Evolutionary conservation across 2,329 filamentous ascomycete species (phyloP).

Genomic region (Myriosclerotinia scirpicola): DNA sequence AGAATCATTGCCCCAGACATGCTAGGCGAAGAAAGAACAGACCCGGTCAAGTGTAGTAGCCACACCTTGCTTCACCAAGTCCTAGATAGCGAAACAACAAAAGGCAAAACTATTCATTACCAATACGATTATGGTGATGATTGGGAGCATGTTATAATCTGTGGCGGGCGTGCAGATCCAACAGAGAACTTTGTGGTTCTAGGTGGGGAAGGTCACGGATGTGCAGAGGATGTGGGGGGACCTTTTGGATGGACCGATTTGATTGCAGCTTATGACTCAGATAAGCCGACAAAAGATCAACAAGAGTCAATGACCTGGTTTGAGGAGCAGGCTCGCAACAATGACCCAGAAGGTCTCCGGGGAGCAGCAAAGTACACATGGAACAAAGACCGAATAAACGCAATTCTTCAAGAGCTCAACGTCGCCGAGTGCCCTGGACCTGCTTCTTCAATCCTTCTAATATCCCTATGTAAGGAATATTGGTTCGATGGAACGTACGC

Average conservation of each 20-base stretch:
- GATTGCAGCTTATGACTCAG: not conserved
- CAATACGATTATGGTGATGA: not conserved
- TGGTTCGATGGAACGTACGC: not conserved
- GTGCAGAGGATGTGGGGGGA: not conserved
- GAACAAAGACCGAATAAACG: conserved; percentile 8
- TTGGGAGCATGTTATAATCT: not conserved
- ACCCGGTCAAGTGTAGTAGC: not conserved
- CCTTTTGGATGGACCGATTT: not conserved
- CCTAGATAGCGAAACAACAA: not conserved
- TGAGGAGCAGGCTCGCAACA: not conserved
- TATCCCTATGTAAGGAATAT: not conserved
- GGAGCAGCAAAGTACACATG: conserved; percentile 1
- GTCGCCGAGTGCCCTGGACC: not conserved
- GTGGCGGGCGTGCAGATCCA: not conserved
- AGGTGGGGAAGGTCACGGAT: conserved; percentile 5
- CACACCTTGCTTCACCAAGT: not conserved
- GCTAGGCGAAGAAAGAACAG: rapidly evolving
- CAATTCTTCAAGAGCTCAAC: not conserved
- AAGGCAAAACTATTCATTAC: not conserved
- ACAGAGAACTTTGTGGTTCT: not conserved
- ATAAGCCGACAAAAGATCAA: not conserved
- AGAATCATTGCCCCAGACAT: not conserved
- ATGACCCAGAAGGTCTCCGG: not conserved
- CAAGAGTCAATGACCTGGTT: not conserved
- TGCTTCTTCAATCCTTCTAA: not conserved